Base-by-base conservation (phyloP, 805 yeast genomes). In the Maudiozyma saulgeensis region DNA sequence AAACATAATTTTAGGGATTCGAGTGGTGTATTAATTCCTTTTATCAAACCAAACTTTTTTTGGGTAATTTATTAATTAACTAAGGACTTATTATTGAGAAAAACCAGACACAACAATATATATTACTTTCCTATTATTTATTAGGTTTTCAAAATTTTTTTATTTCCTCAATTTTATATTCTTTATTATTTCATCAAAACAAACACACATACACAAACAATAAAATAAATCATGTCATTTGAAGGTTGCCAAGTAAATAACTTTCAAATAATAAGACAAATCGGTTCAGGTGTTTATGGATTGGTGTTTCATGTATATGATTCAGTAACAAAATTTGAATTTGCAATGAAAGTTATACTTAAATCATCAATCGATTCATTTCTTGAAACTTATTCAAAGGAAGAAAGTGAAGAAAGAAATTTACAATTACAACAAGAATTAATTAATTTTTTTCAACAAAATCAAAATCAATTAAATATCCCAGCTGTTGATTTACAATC, bases 251-350 rank as follows among this genome's bases (percentile, higher is more conserved):
- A 56, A 48, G 58, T 64, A 4, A 64, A 64, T 49, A 62, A 62
- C 48, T 61, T 51, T 45, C 54, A 53, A 45, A 57, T 64, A 7
- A 44, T 51, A 5, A 48, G 52, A 6, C 64, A 63, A 45, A 44
- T 59, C 13, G 96, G 96, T 11, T 78, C 91, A 1, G 96, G 96
- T 21, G 90, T 95, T 19, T 88, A 83, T 59, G 95, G 95, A 8
- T 72, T 84, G 34, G 93, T 89, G 7, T 88, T 84, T 69, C 72
- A 78, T 15, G 89, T 87, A 2, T 66, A 73, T 51, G 84, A 87
- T 60, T 55, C 73, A 19, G 60, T 56, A 41, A 75, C 83, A 0
- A 74, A 76, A 15, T 63, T 32, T 18, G 72, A 75, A 15, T 80
- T 71, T 57, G 96, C 96, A 1, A 78, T 89, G 53, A 88, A 88